phyloP scores from a whole-genome alignment of 345 rosid species.

The Eucalyptus marginata region DNA sequence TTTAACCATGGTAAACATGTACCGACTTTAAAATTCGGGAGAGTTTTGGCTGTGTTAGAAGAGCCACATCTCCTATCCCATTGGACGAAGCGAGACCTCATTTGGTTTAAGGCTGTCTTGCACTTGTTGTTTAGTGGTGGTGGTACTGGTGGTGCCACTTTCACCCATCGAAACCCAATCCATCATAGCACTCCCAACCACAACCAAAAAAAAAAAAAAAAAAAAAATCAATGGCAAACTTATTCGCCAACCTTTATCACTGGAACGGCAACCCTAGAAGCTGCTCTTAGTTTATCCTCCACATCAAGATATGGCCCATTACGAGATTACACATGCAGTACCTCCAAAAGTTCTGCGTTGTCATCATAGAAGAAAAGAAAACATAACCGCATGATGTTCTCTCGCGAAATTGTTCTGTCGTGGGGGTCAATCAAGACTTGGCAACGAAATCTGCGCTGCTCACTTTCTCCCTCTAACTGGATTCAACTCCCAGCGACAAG shows the following conservation, averaged over 20 bases:
- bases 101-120: not conserved
- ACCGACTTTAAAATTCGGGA: not conserved
- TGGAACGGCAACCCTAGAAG: not conserved
- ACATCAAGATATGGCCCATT: not conserved
- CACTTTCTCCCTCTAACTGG: not conserved
- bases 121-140: not conserved
- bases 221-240: not conserved
- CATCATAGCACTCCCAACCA: not conserved
- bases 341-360: not conserved
- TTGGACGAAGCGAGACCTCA: not conserved
- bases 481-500: not conserved
- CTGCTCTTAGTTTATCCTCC: not conserved
- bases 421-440: not conserved
- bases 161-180: not conserved
- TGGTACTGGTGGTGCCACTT: not conserved
- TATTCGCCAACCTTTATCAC: not conserved
- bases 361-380: not conserved
- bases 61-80: not conserved
- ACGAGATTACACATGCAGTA: not conserved
- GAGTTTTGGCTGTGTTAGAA: not conserved
- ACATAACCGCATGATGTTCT: not conserved
- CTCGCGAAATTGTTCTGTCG: not conserved
- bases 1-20: not conserved
- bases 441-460: not conserved
- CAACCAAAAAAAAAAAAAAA: not conserved